These are phyloP conservation scores for Penicillium decumbens DNA, from an alignment of 2,329 filamentous ascomycete species.

Conservation along the genomic window DNA sequence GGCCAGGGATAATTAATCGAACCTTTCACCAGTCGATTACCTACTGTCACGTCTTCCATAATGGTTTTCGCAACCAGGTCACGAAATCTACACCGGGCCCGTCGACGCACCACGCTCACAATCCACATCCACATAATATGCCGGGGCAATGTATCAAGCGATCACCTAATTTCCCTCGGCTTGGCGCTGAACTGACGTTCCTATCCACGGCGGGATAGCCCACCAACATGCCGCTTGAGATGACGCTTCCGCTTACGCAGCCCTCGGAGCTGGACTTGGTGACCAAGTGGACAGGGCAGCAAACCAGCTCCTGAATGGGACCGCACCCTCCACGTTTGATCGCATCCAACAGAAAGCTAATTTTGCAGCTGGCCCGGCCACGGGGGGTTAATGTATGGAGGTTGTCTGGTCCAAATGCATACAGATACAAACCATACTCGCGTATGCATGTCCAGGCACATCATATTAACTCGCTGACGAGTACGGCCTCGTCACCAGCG, in stretches of 20 bases:
- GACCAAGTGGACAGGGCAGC: not conserved
- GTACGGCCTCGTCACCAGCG: no score
- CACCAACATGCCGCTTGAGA: not conserved
- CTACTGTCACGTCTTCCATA: no score
- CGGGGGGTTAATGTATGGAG: no score
- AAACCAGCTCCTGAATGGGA: not conserved
- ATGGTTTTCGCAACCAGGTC: no score
- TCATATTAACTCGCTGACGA: no score
- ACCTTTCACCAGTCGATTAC: no score
- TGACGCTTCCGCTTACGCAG: constrained; percentile 26
- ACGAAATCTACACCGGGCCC: no score
- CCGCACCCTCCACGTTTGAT: not conserved
- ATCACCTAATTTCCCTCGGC: constrained; percentile 4
- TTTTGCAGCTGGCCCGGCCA: not conserved
- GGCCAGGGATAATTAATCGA: no score
- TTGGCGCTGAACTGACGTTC: not conserved
- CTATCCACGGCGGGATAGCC: not conserved
- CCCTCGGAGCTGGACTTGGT: not conserved
- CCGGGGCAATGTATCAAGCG: constrained; percentile 17
- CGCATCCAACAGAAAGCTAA: not conserved
- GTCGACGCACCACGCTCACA: not conserved
- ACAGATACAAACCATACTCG: no score
- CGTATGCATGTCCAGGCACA: no score
- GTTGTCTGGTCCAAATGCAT: no score
- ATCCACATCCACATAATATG: constrained; percentile 9